A percentile compares a stretch with the other conserved stretches of the same genome.
Evolutionary conservation across 2,329 filamentous ascomycete genomes (phyloP).

Genomic region (Blumeria hordei): DNA sequence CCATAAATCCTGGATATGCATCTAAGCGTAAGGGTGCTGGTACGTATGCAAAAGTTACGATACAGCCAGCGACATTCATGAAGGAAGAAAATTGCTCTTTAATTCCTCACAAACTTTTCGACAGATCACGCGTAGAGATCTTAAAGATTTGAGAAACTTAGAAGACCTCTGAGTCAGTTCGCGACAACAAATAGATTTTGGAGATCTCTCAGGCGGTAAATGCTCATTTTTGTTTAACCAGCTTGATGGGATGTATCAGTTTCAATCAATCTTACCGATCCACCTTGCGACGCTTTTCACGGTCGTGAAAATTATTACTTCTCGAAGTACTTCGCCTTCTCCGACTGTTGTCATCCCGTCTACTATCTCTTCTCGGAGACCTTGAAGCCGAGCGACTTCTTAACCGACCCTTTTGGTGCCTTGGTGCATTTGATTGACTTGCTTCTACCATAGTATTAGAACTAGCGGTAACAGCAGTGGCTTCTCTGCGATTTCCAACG

Average conservation of each 20-base stretch:
- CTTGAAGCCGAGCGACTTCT: constrained; percentile 20
- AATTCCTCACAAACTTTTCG: constrained; percentile 53
- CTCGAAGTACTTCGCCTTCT: constrained; percentile 33
- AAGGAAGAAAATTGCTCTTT: constrained; percentile 30
- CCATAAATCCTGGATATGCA: constrained; percentile 72
- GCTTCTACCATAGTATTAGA: constrained; percentile 11
- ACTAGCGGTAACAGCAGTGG: constrained; percentile 12
- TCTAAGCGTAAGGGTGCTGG: constrained; percentile 69
- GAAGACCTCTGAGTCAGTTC: too few relatives aligned
- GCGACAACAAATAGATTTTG: background rate
- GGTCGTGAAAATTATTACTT: constrained; percentile 26
- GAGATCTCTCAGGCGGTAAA: background rate
- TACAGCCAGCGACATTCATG: constrained; percentile 38
- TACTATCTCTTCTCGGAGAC: constrained; percentile 24
- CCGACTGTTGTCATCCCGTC: constrained; percentile 21
- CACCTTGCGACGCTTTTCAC: constrained; percentile 34
- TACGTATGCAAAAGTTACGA: constrained; percentile 58
- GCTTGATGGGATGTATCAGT: background rate
- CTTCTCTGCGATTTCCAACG: constrained; percentile 30
- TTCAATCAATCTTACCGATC: constrained; percentile 16
- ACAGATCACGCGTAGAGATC: constrained; percentile 70
- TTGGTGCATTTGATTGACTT: background rate
- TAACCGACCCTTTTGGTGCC: constrained; percentile 13
- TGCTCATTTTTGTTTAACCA: too few relatives aligned
- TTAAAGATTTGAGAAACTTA: constrained; percentile 34